Base-by-base conservation (phyloP, 2,329 filamentous ascomycete species). In the Phyllosticta citrichinensis region DNA sequence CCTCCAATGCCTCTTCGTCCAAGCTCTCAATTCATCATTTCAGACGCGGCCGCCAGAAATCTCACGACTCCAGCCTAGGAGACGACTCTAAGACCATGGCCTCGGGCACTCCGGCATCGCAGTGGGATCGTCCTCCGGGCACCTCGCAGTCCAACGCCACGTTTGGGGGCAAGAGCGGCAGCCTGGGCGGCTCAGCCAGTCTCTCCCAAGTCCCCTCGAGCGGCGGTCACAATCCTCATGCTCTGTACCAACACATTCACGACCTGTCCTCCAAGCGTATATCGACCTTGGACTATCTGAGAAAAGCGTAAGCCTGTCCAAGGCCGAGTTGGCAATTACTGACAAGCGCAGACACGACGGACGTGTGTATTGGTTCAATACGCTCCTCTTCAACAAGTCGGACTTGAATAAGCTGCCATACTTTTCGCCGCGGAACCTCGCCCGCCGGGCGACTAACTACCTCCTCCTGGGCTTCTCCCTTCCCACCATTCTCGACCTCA, bases 331-430 rank as follows among this genome's bases (percentile, higher is more conserved):
- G 12, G 11, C 40, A 22, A 30, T 17, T 55, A 56, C 53, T 63
- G 19, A 58, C 57, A 25, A 20, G 1, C 6, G 57, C 71, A 96
- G 91, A 27, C 92, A 99, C 71, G 91, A 97, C 76, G 92, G 93
- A 63, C 87, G 91, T 62, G 86, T 96, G 52, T 97, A 96, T 78
- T 97, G 94, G 92, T 97, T 97, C 80, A 97, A 97, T 76, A 97
- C 94, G 0, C 84, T 96, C 63, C 88, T 96, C 70, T 96, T 96
- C 75, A 89, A 91, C 65, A 88, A 90, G 68, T 75, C 83, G 30
- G 91, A 96, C 73, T 81, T 97, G 35, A 79, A 83, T 57, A 86
- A 87, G 69, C 87, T 97, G 78, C 87, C 93, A 54, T 96, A 91
- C 71, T 93, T 95, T 71, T 89, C 95, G 62, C 79, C 85, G 3